phyloP scores from a whole-genome alignment of 257 asterid species.

The Buddleja alternifolia region DNA sequence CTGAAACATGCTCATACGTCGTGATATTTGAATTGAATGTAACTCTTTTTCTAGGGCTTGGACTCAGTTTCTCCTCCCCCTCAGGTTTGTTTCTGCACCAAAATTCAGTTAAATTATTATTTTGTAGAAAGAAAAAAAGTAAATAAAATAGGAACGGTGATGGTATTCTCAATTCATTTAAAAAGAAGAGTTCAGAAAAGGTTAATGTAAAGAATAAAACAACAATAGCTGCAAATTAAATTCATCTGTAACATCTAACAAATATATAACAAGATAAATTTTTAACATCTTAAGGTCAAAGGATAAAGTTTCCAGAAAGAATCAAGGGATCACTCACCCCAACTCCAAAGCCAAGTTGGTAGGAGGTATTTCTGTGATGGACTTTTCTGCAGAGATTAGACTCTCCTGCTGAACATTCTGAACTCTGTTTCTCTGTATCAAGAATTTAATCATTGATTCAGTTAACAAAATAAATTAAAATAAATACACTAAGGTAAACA shows the following conservation, averaged over 20 bases:
- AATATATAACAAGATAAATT: neutral
- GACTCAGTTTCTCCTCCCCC: slow-evolving; percentile 56
- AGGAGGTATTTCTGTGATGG: slow-evolving; percentile 43
- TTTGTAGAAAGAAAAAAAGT: neutral
- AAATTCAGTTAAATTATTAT: slow-evolving; percentile 18
- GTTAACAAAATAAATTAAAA: slow-evolving; percentile 17
- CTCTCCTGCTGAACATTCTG: slow-evolving; percentile 45
- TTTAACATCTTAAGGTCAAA: neutral
- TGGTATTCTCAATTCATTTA: neutral
- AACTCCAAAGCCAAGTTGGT: slow-evolving; percentile 43
- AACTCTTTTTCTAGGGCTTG: slow-evolving; percentile 69
- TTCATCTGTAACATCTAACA: neutral
- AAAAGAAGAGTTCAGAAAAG: neutral
- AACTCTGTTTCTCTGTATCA: slow-evolving; percentile 59
- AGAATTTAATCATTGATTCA: slow-evolving; percentile 23
- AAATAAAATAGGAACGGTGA: neutral
- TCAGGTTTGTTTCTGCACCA: slow-evolving; percentile 53
- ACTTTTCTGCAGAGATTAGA: slow-evolving; percentile 41
- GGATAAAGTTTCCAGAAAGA: slow-evolving; percentile 13
- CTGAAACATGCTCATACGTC: slow-evolving; percentile 64
- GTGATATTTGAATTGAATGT: slow-evolving; percentile 80
- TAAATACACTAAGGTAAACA: neutral
- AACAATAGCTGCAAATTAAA: neutral
- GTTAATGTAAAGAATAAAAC: neutral
- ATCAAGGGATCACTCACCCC: slow-evolving; percentile 51